Percentiles rank a stretch among this genome's conserved stretches.
Evolutionary conservation across 345 rosid genomes (phyloP).

Genomic region (Populus alba): DNA sequence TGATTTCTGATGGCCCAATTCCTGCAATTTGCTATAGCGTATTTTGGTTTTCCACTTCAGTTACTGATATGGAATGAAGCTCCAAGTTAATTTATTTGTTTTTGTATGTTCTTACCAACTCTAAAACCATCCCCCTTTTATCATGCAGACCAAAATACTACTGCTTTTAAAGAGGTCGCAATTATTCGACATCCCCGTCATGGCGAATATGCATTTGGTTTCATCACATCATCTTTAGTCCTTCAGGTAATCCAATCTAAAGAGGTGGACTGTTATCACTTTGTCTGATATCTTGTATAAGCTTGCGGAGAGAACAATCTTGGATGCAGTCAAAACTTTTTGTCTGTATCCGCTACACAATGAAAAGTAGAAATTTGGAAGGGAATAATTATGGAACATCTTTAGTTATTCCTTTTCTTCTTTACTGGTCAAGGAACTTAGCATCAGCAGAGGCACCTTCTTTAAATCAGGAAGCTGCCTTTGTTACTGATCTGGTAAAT

Average conservation of each 20-base stretch:
- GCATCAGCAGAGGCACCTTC: background rate
- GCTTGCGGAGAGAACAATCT: slow-evolving; percentile 2
- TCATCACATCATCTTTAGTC: slow-evolving; percentile 71
- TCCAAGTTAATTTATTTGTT: background rate
- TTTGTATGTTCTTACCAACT: background rate
- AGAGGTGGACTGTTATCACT: background rate
- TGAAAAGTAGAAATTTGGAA: background rate
- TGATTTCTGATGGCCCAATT: background rate
- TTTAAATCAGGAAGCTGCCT: background rate
- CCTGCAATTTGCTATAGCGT: background rate
- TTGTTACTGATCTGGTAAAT: background rate
- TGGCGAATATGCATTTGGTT: slow-evolving; percentile 90
- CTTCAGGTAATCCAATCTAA: slow-evolving; percentile 55
- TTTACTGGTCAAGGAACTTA: background rate
- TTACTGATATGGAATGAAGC: background rate
- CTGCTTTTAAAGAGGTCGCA: slow-evolving; percentile 82
- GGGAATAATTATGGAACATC: background rate
- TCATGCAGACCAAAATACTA: slow-evolving; percentile 66
- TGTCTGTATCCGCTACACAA: background rate
- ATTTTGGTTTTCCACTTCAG: background rate
- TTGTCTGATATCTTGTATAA: background rate
- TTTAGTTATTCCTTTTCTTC: background rate
- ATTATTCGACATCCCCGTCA: slow-evolving; percentile 82
- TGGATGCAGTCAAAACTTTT: background rate
- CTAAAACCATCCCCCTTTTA: background rate